Evolutionary conservation across 306 rosid species (phyloP).

Genomic region (Trifolium subterraneum): DNA sequence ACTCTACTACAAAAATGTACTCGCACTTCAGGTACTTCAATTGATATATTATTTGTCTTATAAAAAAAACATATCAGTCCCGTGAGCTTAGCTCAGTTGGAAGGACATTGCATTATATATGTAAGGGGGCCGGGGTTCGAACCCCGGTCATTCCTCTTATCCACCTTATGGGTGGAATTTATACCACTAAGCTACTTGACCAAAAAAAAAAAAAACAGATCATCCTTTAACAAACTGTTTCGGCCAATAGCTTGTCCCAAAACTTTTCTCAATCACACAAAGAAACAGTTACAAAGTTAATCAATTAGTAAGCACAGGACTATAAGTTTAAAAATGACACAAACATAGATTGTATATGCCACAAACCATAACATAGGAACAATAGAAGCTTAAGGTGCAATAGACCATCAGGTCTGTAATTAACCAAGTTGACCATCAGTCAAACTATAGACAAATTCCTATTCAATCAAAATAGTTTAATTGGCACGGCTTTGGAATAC

Average conservation of each 20-base stretch:
- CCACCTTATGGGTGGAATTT: too few species aligned
- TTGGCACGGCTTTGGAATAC: constrained; percentile 76
- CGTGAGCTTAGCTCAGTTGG: too few species aligned
- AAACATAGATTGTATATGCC: constrained; percentile 49
- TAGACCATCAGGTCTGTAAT: constrained; percentile 46
- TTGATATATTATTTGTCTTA: neutral
- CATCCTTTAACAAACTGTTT: neutral
- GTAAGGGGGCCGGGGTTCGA: too few species aligned
- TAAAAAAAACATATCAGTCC: too few species aligned
- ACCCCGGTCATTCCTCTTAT: too few species aligned
- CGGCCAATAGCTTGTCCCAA: constrained; percentile 37
- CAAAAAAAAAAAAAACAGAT: too few species aligned
- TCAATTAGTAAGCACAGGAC: constrained; percentile 46
- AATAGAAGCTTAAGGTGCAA: constrained; percentile 50
- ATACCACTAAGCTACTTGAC: too few species aligned
- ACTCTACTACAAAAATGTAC: too few species aligned
- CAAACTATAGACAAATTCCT: constrained; percentile 51
- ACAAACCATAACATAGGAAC: constrained; percentile 61
- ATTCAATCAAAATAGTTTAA: constrained; percentile 44
- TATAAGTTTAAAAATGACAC: constrained; percentile 50
- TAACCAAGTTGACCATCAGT: constrained; percentile 55
- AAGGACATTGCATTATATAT: too few species aligned
- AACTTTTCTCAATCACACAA: constrained; percentile 48
- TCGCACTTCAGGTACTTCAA: neutral
- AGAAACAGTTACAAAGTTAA: constrained; percentile 47